These are phyloP conservation scores for Darksidea phi DNA, from an alignment of 495 filamentous ascomycete species.

Conservation along the genomic window DNA sequence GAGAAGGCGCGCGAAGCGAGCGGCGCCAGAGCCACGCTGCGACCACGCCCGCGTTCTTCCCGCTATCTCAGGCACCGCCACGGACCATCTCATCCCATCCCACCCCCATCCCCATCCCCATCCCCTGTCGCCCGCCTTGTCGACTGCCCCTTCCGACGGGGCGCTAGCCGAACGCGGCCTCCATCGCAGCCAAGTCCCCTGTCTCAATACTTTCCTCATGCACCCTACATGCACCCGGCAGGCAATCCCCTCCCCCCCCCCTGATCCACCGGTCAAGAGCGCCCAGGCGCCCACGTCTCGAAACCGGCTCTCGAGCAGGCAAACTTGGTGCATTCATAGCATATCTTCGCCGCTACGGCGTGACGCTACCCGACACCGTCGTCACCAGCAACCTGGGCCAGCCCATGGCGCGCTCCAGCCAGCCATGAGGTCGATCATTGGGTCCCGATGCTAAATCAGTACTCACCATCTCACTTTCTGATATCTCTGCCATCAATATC, in stretches of 20 bases:
- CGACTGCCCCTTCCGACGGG: slow-evolving; percentile 19
- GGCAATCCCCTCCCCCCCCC: too few species aligned
- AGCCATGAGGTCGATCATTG: background rate
- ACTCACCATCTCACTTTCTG: background rate
- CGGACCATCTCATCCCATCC: background rate
- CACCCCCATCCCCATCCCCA: background rate
- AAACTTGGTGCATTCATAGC: background rate
- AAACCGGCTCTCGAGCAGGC: background rate
- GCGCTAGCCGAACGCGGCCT: background rate
- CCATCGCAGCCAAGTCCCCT: background rate
- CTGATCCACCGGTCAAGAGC: too few species aligned
- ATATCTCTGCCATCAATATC: slow-evolving; percentile 11
- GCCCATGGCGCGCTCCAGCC: background rate
- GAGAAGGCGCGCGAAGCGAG: too few species aligned
- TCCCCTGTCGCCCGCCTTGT: background rate
- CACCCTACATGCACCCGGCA: background rate
- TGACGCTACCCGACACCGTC: background rate
- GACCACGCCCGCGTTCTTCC: too few species aligned
- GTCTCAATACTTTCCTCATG: background rate
- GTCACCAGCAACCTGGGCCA: background rate
- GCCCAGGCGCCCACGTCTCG: too few species aligned
- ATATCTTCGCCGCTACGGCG: background rate
- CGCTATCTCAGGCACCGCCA: slow-evolving; percentile 13
- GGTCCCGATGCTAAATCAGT: background rate
- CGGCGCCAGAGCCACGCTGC: too few species aligned